A percentile compares a stretch with the other conserved stretches of the same genome.
Conservation (phyloP, 768 basidiomycete genomes). For the Mycena pura region DNA sequence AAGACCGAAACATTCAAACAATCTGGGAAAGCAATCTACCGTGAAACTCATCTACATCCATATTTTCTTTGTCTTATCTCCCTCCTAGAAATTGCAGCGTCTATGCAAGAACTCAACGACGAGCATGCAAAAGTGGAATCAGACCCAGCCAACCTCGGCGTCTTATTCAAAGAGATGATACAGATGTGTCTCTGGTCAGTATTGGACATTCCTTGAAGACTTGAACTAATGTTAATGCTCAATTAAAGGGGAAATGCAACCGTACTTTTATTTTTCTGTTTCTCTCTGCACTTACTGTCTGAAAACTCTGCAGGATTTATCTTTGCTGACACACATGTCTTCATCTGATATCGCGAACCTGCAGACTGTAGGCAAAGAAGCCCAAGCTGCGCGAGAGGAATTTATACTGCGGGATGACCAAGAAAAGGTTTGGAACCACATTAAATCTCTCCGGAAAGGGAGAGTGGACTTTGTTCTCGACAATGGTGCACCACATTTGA, state of each 20-base stretch:
- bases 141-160: constrained; percentile 60
- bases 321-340: constrained; percentile 85
- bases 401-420: constrained; percentile 90
- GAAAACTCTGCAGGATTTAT: constrained; percentile 72
- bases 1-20: constrained; percentile 85
- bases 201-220: background rate
- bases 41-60: constrained; percentile 50
- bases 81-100: constrained; percentile 72
- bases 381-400: constrained; percentile 74
- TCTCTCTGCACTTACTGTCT: background rate
- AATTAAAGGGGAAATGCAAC: constrained; percentile 89
- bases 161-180: constrained; percentile 84
- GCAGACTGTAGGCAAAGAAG: constrained; percentile 83
- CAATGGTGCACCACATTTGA: constrained; percentile 70
- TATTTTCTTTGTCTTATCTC: background rate
- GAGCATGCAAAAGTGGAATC: constrained; percentile 51
- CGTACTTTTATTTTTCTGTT: constrained; percentile 52
- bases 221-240: background rate
- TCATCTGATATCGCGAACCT: constrained; percentile 82
- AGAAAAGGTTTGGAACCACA: constrained; percentile 71
- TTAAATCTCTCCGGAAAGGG: constrained; percentile 60
- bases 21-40: constrained; percentile 77
- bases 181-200: constrained; percentile 87
- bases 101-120: constrained; percentile 68
- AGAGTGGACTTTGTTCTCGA: constrained; percentile 90